Evolutionary conservation across 2,329 filamentous ascomycete genomes (phyloP).

Genomic region (Paecilomyces formosus): DNA sequence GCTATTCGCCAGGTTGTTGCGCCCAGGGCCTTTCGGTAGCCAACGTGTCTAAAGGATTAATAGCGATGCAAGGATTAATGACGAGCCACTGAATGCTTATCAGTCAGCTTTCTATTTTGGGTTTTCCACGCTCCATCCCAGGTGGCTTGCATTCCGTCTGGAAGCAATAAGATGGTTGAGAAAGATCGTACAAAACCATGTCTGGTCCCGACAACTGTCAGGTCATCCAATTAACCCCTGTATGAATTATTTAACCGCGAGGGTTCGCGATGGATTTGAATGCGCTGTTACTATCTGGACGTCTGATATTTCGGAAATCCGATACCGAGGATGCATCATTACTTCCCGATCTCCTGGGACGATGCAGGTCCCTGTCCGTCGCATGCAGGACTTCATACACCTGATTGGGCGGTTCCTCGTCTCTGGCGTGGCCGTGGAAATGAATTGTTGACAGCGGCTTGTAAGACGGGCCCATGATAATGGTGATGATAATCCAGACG

Average conservation of each 20-base stretch:
- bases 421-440: background rate
- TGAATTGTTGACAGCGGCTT: background rate
- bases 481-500: background rate
- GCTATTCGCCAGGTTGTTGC: too few relatives aligned
- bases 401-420: background rate
- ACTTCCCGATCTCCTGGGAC: background rate
- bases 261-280: too few relatives aligned
- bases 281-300: background rate
- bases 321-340: background rate
- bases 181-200: background rate
- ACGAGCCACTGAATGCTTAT: too few relatives aligned
- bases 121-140: background rate
- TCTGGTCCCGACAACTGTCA: background rate
- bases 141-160: background rate
- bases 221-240: too few relatives aligned
- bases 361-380: background rate
- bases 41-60: too few relatives aligned
- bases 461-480: too few relatives aligned
- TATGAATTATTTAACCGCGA: too few relatives aligned
- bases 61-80: too few relatives aligned
- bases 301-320: background rate
- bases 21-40: too few relatives aligned
- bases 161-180: background rate
- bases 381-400: background rate
- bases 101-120: background rate